Conservation (phyloP, 78 protist species). For the Dictyostelium capitatum region DNA sequence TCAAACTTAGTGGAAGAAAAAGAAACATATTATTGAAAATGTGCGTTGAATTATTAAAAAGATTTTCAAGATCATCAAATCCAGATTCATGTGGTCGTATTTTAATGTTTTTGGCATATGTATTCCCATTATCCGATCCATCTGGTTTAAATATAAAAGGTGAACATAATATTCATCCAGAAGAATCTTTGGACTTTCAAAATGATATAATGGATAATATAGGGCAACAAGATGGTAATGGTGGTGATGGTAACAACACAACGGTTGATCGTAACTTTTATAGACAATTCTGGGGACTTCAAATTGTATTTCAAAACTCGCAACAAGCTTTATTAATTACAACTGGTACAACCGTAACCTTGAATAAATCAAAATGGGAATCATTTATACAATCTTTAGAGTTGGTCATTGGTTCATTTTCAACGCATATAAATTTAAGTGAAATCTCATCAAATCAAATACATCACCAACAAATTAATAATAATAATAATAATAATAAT, state of each 20-base stretch:
- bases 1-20: constrained; percentile 49
- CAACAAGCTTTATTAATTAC: constrained; percentile 14
- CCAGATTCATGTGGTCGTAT: constrained; percentile 79
- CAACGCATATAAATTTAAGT: constrained; percentile 63
- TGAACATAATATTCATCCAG: constrained; percentile 29
- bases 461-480: constrained; percentile 1
- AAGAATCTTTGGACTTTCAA: constrained; percentile 32
- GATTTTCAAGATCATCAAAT: constrained; percentile 45
- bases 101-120: constrained; percentile 54
- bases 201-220: constrained; percentile 10
- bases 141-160: constrained; percentile 59
- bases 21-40: constrained; percentile 46
- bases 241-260: neutral
- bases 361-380: constrained; percentile 48
- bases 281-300: constrained; percentile 67
- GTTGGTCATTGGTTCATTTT: constrained; percentile 47
- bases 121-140: constrained; percentile 72
- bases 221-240: neutral
- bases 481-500: too few species aligned
- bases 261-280: constrained; percentile 61
- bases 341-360: neutral
- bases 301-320: constrained; percentile 51
- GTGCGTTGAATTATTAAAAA: constrained; percentile 46
- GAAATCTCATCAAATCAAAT: neutral
- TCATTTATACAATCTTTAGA: constrained; percentile 59